Base-by-base conservation (phyloP, 139 green algal genomes). In the Haematococcus lacustris region DNA sequence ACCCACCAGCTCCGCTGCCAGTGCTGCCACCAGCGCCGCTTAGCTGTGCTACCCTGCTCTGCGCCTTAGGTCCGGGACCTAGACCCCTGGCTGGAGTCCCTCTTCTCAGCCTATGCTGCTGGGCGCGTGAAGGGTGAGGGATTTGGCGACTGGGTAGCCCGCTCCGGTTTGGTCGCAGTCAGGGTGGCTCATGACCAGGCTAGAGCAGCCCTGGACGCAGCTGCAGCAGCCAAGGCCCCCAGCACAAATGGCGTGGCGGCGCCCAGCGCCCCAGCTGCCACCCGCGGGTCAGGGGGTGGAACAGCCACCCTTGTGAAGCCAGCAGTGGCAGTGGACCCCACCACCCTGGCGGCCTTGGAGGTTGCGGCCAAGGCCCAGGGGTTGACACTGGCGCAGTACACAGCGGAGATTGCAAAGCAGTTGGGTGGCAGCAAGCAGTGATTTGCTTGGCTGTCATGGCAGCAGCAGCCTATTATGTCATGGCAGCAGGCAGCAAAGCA, bases 11-110 rank as follows among this genome's bases (percentile, higher is more conserved):
- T n/a, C n/a, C n/a, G n/a, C n/a, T n/a, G n/a, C n/a, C n/a, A n/a
- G n/a, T n/a, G n/a, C n/a, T n/a, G n/a, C n/a, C n/a, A n/a, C n/a
- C n/a, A n/a, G n/a, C n/a, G n/a, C n/a, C n/a, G n/a, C n/a, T n/a
- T n/a, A n/a, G n/a, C n/a, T n/a, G n/a, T n/a, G n/a, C n/a, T n/a
- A n/a, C n/a, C n/a, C n/a, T n/a, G n/a, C n/a, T n/a, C n/a, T n/a
- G n/a, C n/a, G n/a, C n/a, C n/a, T n/a, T n/a, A 78, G 62, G 43
- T 92, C 2, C 23, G 90, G 71, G 89, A 98, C 73, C 71, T 99
- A 67, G 96, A 98, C 87, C 72, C 83, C 23, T 90, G 86, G 53
- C 79, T 99, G 53, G 93, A 98, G 87, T 93, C 96, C 28, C 72
- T 99, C 21, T 90, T 99, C 38, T 81, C 75, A 33, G 73, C 86